A percentile compares a stretch with the other conserved stretches of the same genome.
phyloP scores from a whole-genome alignment of 1,284 basidiomycete genomes.

The Fomitopsis pinicola region DNA sequence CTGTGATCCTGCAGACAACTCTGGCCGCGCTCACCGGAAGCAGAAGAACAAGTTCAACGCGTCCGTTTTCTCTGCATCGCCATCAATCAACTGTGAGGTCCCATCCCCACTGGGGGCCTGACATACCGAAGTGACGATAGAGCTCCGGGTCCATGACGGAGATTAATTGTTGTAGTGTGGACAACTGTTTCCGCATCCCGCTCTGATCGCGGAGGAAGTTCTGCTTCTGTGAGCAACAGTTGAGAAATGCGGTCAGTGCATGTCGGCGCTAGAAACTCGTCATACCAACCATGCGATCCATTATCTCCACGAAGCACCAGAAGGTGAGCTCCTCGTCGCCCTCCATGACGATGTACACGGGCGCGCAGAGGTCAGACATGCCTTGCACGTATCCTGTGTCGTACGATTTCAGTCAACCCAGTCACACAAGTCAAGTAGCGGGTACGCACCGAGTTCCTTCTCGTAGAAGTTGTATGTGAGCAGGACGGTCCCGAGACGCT shows the following conservation, averaged over 20 bases:
- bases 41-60: slow-evolving; percentile 97
- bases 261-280: background rate
- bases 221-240: slow-evolving; percentile 55
- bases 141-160: slow-evolving; percentile 92
- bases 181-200: slow-evolving; percentile 94
- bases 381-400: slow-evolving; percentile 83
- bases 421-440: background rate
- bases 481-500: slow-evolving; percentile 74
- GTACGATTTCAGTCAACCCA: slow-evolving; percentile 8
- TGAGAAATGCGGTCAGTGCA: background rate
- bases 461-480: slow-evolving; percentile 93
- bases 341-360: slow-evolving; percentile 88
- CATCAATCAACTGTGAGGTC: slow-evolving; percentile 4
- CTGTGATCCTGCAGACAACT: too few species aligned
- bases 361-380: slow-evolving; percentile 96
- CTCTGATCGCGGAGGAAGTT: slow-evolving; percentile 97
- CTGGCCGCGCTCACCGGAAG: slow-evolving; percentile 64
- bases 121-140: slow-evolving; percentile 78
- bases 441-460: slow-evolving; percentile 74
- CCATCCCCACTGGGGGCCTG: background rate
- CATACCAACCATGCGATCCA: slow-evolving; percentile 84
- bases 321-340: slow-evolving; percentile 89
- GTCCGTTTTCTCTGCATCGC: slow-evolving; percentile 74
- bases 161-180: slow-evolving; percentile 87
- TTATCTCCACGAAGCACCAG: slow-evolving; percentile 94